A percentile compares a stretch with the other conserved stretches of the same genome.
These are phyloP conservation scores for Salix exigua DNA, from an alignment of 345 rosid species.

Conservation along the genomic window DNA sequence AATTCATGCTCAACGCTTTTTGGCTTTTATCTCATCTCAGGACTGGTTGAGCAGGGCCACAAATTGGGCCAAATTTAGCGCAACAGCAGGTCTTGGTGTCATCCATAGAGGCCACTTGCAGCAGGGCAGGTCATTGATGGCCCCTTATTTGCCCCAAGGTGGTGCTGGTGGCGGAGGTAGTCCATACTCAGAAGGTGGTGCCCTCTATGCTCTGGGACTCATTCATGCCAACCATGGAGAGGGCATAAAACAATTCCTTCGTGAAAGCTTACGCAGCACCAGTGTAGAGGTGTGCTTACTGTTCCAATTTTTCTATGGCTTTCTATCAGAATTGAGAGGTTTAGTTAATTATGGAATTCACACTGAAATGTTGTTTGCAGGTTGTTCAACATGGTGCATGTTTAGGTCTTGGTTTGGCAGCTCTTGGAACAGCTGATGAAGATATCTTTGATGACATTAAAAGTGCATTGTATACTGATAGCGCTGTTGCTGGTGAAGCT, in stretches of 20 bases:
- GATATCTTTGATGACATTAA: constrained; percentile 88
- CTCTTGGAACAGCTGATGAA: constrained; percentile 97
- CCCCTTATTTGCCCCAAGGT: constrained; percentile 97
- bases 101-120: constrained; percentile 95
- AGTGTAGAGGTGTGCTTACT: constrained; percentile 70
- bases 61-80: constrained; percentile 99
- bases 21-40: constrained; percentile 37
- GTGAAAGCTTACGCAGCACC: constrained; percentile 84
- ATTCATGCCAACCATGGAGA: constrained; percentile 99
- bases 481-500: constrained; percentile 99
- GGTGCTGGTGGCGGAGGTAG: constrained; percentile 96
- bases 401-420: constrained; percentile 98
- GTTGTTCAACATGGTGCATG: constrained; percentile 99
- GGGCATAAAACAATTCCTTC: constrained; percentile 94
- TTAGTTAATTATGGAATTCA: neutral
- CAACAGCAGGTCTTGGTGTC: constrained; percentile 98
- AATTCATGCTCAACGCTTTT: constrained; percentile 3
- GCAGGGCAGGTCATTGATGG: constrained; percentile 97
- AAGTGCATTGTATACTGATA: constrained; percentile 80
- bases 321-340: neutral
- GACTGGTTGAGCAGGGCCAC: constrained; percentile 99
- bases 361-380: constrained; percentile 38
- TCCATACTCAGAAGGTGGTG: constrained; percentile 99
- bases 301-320: neutral
- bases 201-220: constrained; percentile 94